A percentile compares a stretch with the other conserved stretches of the same genome.
Conservation (phyloP, 2,329 filamentous ascomycete species). For the Amphichorda felina region DNA sequence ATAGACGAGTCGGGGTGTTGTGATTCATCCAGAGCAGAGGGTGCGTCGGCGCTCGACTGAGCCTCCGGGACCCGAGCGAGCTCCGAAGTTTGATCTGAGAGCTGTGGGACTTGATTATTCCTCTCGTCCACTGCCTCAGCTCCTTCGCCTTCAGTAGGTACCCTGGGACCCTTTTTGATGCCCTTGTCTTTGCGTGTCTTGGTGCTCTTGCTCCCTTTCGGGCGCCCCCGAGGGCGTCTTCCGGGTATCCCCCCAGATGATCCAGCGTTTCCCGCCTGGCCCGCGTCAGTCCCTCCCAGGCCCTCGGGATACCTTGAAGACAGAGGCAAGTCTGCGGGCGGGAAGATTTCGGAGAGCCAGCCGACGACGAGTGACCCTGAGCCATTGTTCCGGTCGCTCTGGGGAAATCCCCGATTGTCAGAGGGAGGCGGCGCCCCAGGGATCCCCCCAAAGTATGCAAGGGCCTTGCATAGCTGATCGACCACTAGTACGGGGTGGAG, state of each 20-base stretch:
- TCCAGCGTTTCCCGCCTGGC: too few relatives aligned
- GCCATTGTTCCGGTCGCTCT: constrained; percentile 43
- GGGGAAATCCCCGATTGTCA: constrained; percentile 35
- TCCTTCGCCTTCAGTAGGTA: not conserved
- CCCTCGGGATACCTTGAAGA: too few relatives aligned
- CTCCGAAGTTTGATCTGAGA: too few relatives aligned
- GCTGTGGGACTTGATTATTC: too few relatives aligned
- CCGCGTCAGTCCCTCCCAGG: too few relatives aligned
- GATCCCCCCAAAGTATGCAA: constrained; percentile 52
- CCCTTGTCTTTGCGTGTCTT: constrained; percentile 35
- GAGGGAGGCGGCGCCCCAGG: constrained; percentile 42
- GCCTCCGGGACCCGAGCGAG: too few relatives aligned
- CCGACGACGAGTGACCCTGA: constrained; percentile 45
- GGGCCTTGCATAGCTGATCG: constrained; percentile 49
- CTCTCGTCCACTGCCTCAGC: too few relatives aligned
- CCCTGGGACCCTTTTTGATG: constrained; percentile 25
- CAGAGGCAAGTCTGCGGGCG: constrained; percentile 17
- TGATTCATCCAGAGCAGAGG: not conserved
- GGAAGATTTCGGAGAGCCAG: constrained; percentile 54
- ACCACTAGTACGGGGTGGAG: constrained; percentile 44
- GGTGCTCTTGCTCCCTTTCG: constrained; percentile 38
- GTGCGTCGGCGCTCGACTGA: not conserved
- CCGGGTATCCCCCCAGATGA: constrained; percentile 5
- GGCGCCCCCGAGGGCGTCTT: constrained; percentile 38
- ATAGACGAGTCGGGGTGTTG: constrained; percentile 2